These are phyloP conservation scores for Paramyrothecium roridum DNA, from an alignment of 2,329 filamentous ascomycete species.

Conservation along the genomic window DNA sequence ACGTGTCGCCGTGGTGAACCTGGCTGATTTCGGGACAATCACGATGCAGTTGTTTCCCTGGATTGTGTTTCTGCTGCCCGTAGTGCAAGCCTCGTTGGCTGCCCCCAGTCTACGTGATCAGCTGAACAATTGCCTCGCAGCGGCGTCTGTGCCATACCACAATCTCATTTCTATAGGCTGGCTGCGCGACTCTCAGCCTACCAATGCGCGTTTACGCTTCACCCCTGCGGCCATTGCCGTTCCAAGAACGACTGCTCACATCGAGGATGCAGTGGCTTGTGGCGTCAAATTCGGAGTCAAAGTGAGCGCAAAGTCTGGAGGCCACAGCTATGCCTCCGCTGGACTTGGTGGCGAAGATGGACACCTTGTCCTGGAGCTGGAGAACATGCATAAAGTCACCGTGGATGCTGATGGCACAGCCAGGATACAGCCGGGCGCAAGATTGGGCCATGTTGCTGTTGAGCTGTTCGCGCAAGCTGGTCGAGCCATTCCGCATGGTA, in stretches of 20 bases:
- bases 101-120: background rate
- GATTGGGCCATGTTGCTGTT: constrained; percentile 43
- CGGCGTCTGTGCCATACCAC: background rate
- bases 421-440: constrained; percentile 39
- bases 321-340: constrained; percentile 51
- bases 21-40: background rate
- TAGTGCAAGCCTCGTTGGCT: background rate
- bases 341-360: constrained; percentile 39
- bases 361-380: constrained; percentile 35
- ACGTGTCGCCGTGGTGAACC: too few species aligned
- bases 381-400: constrained; percentile 32
- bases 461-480: constrained; percentile 33
- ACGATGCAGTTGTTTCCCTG: background rate
- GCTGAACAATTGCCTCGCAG: background rate
- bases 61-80: background rate
- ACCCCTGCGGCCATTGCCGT: constrained; percentile 26
- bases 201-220: constrained; percentile 29
- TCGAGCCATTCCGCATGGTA: constrained; percentile 45
- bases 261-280: constrained; percentile 43
- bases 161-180: constrained; percentile 17
- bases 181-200: constrained; percentile 26
- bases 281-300: constrained; percentile 37
- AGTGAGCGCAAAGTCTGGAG: constrained; percentile 48
- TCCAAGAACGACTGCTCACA: constrained; percentile 30
- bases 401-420: background rate